Conservation (phyloP, 2,329 filamentous ascomycete genomes). For the Gaeumannomyces tritici region DNA sequence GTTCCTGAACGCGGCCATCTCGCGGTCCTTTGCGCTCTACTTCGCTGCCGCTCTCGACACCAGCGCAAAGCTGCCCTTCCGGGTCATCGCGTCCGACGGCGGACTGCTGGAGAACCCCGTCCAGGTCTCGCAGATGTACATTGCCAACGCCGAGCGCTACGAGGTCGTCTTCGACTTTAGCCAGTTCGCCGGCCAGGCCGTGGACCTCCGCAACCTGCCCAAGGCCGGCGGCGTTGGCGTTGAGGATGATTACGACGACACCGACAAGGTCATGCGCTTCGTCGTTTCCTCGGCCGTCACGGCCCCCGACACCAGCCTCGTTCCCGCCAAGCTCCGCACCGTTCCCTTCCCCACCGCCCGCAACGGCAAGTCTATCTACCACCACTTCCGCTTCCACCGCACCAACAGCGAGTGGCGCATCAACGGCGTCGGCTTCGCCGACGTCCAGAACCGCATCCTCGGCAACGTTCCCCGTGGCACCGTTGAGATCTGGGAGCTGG, state of each 20-base stretch:
- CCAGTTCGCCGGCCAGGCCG: constrained; percentile 33
- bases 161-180: constrained; percentile 49
- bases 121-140: constrained; percentile 12
- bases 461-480: constrained; percentile 35
- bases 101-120: constrained; percentile 39
- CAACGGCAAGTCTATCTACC: constrained; percentile 22
- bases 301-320: constrained; percentile 20
- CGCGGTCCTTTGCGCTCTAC: constrained; percentile 36
- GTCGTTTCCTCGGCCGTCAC: constrained; percentile 29
- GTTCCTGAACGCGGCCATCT: constrained; percentile 39
- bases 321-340: constrained; percentile 22
- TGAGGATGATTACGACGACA: constrained; percentile 39
- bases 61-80: constrained; percentile 29
- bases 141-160: constrained; percentile 48
- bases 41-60: constrained; percentile 25
- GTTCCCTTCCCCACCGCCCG: constrained; percentile 27
- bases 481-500: constrained; percentile 38
- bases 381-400: constrained; percentile 35
- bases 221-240: constrained; percentile 25
- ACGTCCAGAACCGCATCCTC: constrained; percentile 36
- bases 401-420: constrained; percentile 36
- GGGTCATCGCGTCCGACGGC: constrained; percentile 43
- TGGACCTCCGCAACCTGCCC: constrained; percentile 25
- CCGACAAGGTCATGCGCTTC: constrained; percentile 42
- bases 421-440: constrained; percentile 37